Evolutionary conservation across 257 asterid species (phyloP), one percentile per base, ranked within the genome.

Genomic region (Pogostemon cablin): DNA sequence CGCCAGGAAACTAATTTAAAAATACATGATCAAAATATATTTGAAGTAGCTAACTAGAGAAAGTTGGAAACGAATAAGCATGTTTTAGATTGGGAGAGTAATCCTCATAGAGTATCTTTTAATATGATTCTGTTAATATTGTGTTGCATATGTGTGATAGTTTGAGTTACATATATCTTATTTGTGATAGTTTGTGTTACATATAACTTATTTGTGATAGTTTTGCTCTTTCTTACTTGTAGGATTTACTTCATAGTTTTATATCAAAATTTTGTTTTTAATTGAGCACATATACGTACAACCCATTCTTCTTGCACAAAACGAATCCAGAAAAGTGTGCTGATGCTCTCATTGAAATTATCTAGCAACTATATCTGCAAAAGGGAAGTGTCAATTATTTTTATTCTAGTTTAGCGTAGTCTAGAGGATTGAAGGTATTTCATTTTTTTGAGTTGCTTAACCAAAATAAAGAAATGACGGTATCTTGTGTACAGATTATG

Each of bases 361-460:
- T 25, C 37, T 7, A 62, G 56, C 47, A 53, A 47, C 15, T 25
- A 68, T 7, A 32, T 40, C 63, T 55, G 60, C 8, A 48, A 43
- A 47, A 38, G 65, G 67, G 49, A 61, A 66, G 41, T 65, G 7
- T 55, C 43, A 3, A 59, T 42, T 62, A 58, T 58, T 37, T 56
- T 65, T 47, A 43, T 46, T 46, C 65, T 54, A 63, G 7, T 69
- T 63, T 62, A 12, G 64, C 5, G n/a, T 42, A 47, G 53, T 41
- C 39, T 35, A 32, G 9, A 48, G 10, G 38, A 25, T 2, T 3
- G 34, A 34, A 7, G 9, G 9, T 55, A 15, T 55, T 57, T 42
- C 10, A 7, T 34, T 48, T 49, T 9, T 40, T 9, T 7, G 66
- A 38, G 65, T 48, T 49, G 76, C 62, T 68, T 4, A 62, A 69